Percentiles rank a stretch among this genome's conserved stretches.
Conservation (phyloP, 495 filamentous ascomycete genomes). For the Penicillium steckii region DNA sequence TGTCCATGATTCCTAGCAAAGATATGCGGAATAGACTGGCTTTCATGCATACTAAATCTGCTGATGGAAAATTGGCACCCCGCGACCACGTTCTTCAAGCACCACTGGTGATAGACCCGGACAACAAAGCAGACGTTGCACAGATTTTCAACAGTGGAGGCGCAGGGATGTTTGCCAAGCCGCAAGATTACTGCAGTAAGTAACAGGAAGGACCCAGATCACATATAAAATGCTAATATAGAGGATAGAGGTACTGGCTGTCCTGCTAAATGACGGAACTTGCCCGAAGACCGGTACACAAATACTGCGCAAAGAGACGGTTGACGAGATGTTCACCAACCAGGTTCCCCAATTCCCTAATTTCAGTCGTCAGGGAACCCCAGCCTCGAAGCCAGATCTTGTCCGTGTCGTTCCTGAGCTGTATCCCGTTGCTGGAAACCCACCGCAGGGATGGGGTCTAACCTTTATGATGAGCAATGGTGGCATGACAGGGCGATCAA, state of each 20-base stretch:
- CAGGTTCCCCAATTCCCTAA: slow-evolving; percentile 56
- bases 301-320: slow-evolving; percentile 49
- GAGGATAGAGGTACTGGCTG: slow-evolving; percentile 37
- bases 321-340: slow-evolving; percentile 60
- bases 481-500: slow-evolving; percentile 46
- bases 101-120: slow-evolving; percentile 36
- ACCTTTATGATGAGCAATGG: slow-evolving; percentile 50
- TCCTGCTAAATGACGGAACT: slow-evolving; percentile 50
- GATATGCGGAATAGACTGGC: slow-evolving; percentile 51
- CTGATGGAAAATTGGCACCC: slow-evolving; percentile 37
- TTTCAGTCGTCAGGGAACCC: slow-evolving; percentile 42
- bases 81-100: slow-evolving; percentile 49
- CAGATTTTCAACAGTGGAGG: slow-evolving; percentile 53
- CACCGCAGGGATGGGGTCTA: slow-evolving; percentile 61
- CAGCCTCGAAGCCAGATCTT: slow-evolving; percentile 51
- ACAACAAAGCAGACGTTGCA: slow-evolving; percentile 24
- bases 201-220: background rate
- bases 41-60: slow-evolving; percentile 44
- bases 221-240: background rate
- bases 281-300: slow-evolving; percentile 44
- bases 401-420: slow-evolving; percentile 44
- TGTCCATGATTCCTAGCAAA: slow-evolving; percentile 52
- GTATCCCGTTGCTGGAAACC: slow-evolving; percentile 48
- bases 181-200: slow-evolving; percentile 56
- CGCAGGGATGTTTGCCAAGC: slow-evolving; percentile 53